These are phyloP conservation scores for Fusarium decemcellulare DNA, from an alignment of 2,329 filamentous ascomycete species.

Conservation along the genomic window DNA sequence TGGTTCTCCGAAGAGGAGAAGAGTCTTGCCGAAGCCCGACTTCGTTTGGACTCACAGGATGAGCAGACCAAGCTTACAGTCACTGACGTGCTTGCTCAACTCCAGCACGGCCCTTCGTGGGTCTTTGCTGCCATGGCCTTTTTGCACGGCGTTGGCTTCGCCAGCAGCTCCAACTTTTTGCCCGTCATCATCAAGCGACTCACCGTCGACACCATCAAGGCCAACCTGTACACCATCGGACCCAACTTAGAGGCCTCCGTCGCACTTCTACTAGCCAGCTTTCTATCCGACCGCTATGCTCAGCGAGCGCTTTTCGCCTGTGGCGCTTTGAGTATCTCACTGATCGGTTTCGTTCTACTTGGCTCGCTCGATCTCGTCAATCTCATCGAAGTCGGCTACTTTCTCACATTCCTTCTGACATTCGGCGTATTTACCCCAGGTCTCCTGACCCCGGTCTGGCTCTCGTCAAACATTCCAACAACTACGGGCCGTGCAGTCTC, in stretches of 20 bases:
- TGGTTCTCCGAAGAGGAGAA: constrained; percentile 2
- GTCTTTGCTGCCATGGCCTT: constrained; percentile 4
- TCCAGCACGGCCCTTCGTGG: neutral
- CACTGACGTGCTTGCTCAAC: neutral
- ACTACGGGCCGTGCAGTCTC: constrained; percentile 8
- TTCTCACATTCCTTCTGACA: constrained; percentile 39
- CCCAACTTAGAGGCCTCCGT: neutral
- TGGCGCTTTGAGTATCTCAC: constrained; percentile 24
- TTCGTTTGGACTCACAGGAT: neutral
- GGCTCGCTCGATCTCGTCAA: constrained; percentile 34
- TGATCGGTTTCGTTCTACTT: constrained; percentile 37
- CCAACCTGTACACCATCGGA: neutral
- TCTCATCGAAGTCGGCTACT: constrained; percentile 37
- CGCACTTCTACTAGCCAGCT: neutral
- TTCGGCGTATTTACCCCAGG: constrained; percentile 39
- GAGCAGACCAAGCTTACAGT: neutral
- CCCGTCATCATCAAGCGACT: neutral
- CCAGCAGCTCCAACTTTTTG: neutral
- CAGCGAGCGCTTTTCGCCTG: constrained; percentile 35
- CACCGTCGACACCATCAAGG: neutral
- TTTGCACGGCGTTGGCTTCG: neutral
- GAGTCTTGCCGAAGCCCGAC: neutral
- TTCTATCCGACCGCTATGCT: constrained; percentile 27
- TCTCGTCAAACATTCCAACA: constrained; percentile 10
- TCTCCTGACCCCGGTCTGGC: constrained; percentile 11